These are phyloP conservation scores for Neonectria hederae DNA, from an alignment of 2,329 filamentous ascomycete genomes.

Conservation along the genomic window DNA sequence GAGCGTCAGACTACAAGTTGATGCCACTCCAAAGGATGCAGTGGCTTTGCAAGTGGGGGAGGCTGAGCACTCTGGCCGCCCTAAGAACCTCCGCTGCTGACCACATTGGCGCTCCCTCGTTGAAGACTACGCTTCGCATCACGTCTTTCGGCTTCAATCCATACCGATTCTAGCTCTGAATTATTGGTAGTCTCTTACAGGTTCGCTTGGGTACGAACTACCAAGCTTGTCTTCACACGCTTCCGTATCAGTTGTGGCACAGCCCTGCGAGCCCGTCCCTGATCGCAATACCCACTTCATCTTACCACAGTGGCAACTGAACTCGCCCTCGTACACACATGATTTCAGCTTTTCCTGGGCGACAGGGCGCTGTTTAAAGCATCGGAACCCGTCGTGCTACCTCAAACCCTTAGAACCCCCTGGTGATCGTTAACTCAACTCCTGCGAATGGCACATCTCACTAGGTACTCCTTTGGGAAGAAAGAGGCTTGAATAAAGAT, in stretches of 20 bases:
- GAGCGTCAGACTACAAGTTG: not conserved
- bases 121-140: not conserved
- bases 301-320: not conserved
- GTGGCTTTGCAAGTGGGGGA: not conserved
- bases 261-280: not conserved
- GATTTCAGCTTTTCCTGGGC: not conserved
- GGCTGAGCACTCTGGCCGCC: constrained; percentile 8
- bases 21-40: not conserved
- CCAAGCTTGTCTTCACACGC: not conserved
- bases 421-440: not conserved
- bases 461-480: not conserved
- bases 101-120: not conserved
- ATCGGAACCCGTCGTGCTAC: not conserved
- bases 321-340: not conserved
- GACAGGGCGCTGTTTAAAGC: not conserved
- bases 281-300: not conserved
- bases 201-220: not conserved
- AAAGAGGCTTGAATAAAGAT: not conserved
- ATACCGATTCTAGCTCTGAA: not conserved
- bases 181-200: not conserved
- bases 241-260: not conserved
- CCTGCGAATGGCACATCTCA: not conserved
- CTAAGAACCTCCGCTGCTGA: not conserved
- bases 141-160: not conserved
- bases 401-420: not conserved